Percentiles rank a stretch among this genome's conserved stretches.
phyloP scores from a whole-genome alignment of 176 grass and related monocot species.

The Triticum turgidum region DNA sequence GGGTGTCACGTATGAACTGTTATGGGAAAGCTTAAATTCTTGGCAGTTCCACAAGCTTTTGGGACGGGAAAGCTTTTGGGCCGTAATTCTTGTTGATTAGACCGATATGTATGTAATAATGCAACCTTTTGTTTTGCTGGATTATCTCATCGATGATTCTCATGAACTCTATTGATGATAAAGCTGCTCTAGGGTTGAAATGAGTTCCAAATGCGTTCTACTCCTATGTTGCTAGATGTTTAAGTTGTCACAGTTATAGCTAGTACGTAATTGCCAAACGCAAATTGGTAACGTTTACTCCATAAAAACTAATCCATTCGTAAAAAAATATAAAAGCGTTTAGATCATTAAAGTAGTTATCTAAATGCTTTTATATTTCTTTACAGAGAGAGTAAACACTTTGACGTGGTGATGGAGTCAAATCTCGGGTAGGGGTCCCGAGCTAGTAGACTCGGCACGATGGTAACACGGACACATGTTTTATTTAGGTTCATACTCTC shows the following conservation, averaged over 20 bases:
- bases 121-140: slow-evolving; percentile 9
- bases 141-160: neutral
- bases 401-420: too few species aligned
- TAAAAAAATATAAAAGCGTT: too few species aligned
- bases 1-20: neutral
- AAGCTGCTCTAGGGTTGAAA: neutral
- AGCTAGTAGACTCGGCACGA: too few species aligned
- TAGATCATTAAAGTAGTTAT: too few species aligned
- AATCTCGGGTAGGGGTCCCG: too few species aligned
- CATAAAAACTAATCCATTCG: too few species aligned
- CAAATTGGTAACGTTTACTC: too few species aligned
- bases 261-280: too few species aligned
- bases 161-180: neutral
- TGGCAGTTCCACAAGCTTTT: neutral
- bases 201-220: neutral
- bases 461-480: too few species aligned
- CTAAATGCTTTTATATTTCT: too few species aligned
- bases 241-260: neutral
- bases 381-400: too few species aligned
- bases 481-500: too few species aligned
- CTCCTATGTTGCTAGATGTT: neutral
- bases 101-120: slow-evolving; percentile 20
- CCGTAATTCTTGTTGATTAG: slow-evolving; percentile 26
- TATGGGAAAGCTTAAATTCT: neutral
- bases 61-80: neutral